These are phyloP conservation scores for Aspergillus uvarum DNA, from an alignment of 2,329 filamentous ascomycete genomes.

Conservation along the genomic window DNA sequence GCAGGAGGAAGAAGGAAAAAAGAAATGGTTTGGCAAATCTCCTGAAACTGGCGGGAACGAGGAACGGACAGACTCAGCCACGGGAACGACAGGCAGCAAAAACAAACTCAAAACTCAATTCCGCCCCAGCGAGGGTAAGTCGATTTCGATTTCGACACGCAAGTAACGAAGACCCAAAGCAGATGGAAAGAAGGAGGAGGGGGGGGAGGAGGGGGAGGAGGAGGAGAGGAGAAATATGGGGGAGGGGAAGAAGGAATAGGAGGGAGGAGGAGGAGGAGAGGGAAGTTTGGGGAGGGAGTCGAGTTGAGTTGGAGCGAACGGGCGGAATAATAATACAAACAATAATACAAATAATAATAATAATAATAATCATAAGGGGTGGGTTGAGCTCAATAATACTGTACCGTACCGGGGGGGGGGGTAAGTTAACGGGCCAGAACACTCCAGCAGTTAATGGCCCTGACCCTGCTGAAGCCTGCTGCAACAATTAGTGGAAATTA, in stretches of 20 bases:
- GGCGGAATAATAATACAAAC: too few relatives aligned
- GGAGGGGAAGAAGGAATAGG: neutral
- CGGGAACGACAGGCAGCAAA: slow-evolving; percentile 2
- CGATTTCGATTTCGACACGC: neutral
- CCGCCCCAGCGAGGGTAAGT: slow-evolving; percentile 5
- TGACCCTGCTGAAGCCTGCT: slow-evolving; percentile 5
- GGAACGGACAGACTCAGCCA: neutral
- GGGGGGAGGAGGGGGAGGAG: neutral
- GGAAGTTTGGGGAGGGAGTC: neutral
- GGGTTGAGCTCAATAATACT: too few relatives aligned
- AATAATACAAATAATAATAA: neutral
- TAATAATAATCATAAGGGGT: too few relatives aligned
- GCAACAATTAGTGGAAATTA: too few relatives aligned
- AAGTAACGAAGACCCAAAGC: neutral
- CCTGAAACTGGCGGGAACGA: slow-evolving; percentile 5
- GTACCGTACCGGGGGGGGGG: too few relatives aligned
- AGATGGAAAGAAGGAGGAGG: neutral
- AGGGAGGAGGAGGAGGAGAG: neutral
- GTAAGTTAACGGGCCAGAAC: neutral
- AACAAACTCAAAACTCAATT: slow-evolving; percentile 3
- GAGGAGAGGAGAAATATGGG: neutral
- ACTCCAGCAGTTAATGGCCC: neutral
- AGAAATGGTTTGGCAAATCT: slow-evolving; percentile 4
- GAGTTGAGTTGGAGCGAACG: too few relatives aligned
- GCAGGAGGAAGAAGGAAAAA: neutral